phyloP scores from a whole-genome alignment of 805 yeast genomes.

The Yarrowia deformans region DNA sequence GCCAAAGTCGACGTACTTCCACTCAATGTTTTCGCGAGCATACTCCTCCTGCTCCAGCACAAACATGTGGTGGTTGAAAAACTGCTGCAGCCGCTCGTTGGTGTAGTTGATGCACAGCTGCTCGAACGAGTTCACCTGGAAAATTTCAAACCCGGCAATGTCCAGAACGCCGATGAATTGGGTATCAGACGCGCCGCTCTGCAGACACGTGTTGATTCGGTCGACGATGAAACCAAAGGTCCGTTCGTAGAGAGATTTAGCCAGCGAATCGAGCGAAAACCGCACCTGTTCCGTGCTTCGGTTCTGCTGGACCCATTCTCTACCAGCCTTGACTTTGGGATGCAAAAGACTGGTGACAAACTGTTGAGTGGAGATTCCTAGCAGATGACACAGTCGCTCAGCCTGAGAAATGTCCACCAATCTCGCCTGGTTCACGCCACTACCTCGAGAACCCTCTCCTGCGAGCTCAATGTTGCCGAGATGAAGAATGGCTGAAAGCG shows the following conservation, averaged over 20 bases:
- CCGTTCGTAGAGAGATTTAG: constrained; percentile 86
- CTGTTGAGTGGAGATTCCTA: constrained; percentile 66
- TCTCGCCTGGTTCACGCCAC: constrained; percentile 74
- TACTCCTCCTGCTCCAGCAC: constrained; percentile 98
- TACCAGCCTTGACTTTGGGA: constrained; percentile 91
- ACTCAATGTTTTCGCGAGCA: constrained; percentile 88
- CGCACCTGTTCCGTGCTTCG: constrained; percentile 81
- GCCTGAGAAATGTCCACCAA: constrained; percentile 62
- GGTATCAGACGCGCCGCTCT: constrained; percentile 52
- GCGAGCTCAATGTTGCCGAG: constrained; percentile 84
- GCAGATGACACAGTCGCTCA: constrained; percentile 61
- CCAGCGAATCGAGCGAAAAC: constrained; percentile 81
- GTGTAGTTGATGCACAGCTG: constrained; percentile 93
- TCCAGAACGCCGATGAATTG: constrained; percentile 85
- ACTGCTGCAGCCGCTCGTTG: constrained; percentile 95
- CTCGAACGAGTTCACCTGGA: constrained; percentile 93
- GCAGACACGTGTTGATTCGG: constrained; percentile 73
- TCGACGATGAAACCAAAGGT: constrained; percentile 79
- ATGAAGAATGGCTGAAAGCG: constrained; percentile 78
- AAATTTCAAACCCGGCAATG: constrained; percentile 97
- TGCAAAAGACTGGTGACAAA: constrained; percentile 68
- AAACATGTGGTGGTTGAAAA: constrained; percentile 93
- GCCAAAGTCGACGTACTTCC: constrained; percentile 95
- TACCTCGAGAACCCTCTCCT: constrained; percentile 54
- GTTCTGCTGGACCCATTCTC: constrained; percentile 81